These are phyloP conservation scores for Rhynchospora tenuis DNA, from an alignment of 176 grass and related monocot genomes.

Conservation along the genomic window DNA sequence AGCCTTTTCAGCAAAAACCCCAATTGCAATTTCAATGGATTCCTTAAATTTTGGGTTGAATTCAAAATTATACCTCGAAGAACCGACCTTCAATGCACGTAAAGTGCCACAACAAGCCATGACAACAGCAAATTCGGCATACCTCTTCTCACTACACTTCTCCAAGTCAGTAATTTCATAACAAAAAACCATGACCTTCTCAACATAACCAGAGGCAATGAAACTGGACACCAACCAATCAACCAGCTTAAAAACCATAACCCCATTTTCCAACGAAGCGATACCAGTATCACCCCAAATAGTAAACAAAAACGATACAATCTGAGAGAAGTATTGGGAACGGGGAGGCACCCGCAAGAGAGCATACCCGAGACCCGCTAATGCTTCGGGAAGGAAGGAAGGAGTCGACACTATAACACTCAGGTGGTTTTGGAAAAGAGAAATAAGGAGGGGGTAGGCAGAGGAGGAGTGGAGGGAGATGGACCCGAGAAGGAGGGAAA, in stretches of 20 bases:
- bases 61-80: constrained; percentile 44
- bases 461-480: constrained; percentile 28
- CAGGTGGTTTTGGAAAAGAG: constrained; percentile 9
- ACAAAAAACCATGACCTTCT: constrained; percentile 43
- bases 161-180: constrained; percentile 28
- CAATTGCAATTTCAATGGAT: constrained; percentile 46
- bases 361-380: constrained; percentile 55
- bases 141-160: constrained; percentile 25
- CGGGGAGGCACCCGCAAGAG: constrained; percentile 28
- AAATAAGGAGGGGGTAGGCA: not conserved
- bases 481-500: constrained; percentile 34
- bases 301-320: constrained; percentile 32
- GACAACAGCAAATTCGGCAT: constrained; percentile 35
- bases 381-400: constrained; percentile 23
- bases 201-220: constrained; percentile 36
- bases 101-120: constrained; percentile 53
- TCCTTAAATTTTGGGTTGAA: constrained; percentile 48
- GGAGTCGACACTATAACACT: constrained; percentile 39
- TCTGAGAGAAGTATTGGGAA: constrained; percentile 27
- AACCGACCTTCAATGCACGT: constrained; percentile 43
- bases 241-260: constrained; percentile 62
- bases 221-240: constrained; percentile 70
- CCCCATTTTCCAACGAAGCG: constrained; percentile 19
- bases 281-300: constrained; percentile 29
- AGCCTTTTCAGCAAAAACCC: constrained; percentile 38